phyloP scores from a whole-genome alignment of 768 basidiomycete species.

The Suillus fuscotomentosus region DNA sequence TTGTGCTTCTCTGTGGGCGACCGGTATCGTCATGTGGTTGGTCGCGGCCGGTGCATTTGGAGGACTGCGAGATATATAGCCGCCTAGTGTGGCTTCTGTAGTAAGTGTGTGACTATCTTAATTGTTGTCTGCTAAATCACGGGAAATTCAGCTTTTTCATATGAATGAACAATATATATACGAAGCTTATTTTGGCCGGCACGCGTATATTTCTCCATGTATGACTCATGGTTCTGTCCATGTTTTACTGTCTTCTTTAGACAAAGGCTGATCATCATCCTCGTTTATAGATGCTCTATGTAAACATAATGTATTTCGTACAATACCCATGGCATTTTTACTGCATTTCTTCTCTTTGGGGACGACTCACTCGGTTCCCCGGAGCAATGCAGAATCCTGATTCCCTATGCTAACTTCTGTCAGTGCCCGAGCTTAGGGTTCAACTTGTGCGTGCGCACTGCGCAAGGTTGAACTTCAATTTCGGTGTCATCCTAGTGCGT shows the following conservation, averaged over 20 bases:
- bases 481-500: not conserved
- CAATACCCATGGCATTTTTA: not conserved
- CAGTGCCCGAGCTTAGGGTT: not conserved
- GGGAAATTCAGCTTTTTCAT: not conserved
- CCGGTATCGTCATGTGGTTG: constrained; percentile 30
- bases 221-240: not conserved
- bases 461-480: not conserved
- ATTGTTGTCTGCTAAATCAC: not conserved
- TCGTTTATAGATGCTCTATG: not conserved
- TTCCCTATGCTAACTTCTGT: not conserved
- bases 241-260: not conserved
- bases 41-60: constrained; percentile 26
- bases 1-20: constrained; percentile 38
- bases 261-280: not conserved
- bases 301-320: not conserved
- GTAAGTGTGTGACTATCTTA: not conserved
- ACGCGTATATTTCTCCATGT: not conserved
- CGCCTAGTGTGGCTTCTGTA: not conserved
- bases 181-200: not conserved
- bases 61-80: constrained; percentile 9
- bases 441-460: not conserved
- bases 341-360: not conserved
- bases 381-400: not conserved
- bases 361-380: not conserved
- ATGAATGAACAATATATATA: not conserved